A percentile compares a stretch with the other conserved stretches of the same genome.
Evolutionary conservation across 1,139 yeast genomes (phyloP).

Genomic region (Meyerozyma carpophila): DNA sequence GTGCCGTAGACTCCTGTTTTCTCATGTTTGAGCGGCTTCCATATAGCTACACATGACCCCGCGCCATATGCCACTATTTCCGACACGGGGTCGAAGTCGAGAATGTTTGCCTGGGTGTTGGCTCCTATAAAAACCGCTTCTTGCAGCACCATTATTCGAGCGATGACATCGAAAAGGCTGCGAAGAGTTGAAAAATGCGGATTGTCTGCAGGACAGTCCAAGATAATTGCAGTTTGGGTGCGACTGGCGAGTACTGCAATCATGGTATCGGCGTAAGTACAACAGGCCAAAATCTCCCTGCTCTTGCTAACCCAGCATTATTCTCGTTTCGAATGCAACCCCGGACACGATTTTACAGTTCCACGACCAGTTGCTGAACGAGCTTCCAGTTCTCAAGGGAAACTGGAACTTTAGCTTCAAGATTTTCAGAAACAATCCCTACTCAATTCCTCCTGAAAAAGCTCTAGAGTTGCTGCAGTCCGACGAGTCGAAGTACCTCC

Average conservation of each 20-base stretch:
- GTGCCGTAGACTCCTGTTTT: slow-evolving; percentile 49
- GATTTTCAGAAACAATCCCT: slow-evolving; percentile 58
- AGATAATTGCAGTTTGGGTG: background rate
- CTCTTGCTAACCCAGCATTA: background rate
- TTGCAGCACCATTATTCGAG: slow-evolving; percentile 10
- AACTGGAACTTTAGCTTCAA: slow-evolving; percentile 63
- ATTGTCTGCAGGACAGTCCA: background rate
- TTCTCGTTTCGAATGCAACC: slow-evolving; percentile 47
- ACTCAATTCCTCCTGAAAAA: slow-evolving; percentile 38
- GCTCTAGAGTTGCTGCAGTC: slow-evolving; percentile 22
- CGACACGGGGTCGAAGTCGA: slow-evolving; percentile 44
- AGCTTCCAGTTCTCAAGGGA: slow-evolving; percentile 53
- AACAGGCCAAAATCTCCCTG: background rate
- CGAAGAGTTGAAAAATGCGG: background rate
- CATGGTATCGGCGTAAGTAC: slow-evolving; percentile 1
- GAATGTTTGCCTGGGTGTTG: slow-evolving; percentile 64
- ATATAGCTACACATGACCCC: slow-evolving; percentile 63
- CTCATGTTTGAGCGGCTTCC: slow-evolving; percentile 50
- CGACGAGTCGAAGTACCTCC: slow-evolving; percentile 45
- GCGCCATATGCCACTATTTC: slow-evolving; percentile 72
- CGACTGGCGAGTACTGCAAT: background rate
- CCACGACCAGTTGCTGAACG: slow-evolving; percentile 63
- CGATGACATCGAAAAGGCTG: background rate
- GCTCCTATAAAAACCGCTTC: slow-evolving; percentile 77
- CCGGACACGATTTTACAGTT: slow-evolving; percentile 62